Percentiles rank a stretch among this genome's conserved stretches.
phyloP scores from a whole-genome alignment of 2,329 filamentous ascomycete genomes.

The Leptographium radiaticola region DNA sequence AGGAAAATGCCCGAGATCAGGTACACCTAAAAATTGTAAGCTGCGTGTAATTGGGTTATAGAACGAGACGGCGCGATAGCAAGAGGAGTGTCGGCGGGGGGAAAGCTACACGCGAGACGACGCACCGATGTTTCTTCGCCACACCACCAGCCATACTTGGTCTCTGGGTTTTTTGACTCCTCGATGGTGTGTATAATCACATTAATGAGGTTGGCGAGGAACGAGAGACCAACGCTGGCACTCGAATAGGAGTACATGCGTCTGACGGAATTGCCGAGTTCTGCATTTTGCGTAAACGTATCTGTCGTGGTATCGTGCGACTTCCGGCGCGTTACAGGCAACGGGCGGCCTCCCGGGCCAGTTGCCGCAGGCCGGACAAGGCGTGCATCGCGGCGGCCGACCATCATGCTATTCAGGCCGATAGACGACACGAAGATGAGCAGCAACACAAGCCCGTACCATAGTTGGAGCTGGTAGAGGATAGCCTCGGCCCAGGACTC shows the following conservation, averaged over 20 bases:
- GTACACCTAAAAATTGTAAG: slow-evolving; percentile 9
- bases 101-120: background rate
- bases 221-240: slow-evolving; percentile 56
- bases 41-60: too few relatives aligned
- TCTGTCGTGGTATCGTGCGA: slow-evolving; percentile 20
- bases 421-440: slow-evolving; percentile 36
- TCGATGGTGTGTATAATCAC: slow-evolving; percentile 63
- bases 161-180: slow-evolving; percentile 30
- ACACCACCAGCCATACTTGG: slow-evolving; percentile 60
- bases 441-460: slow-evolving; percentile 40
- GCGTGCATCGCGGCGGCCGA: slow-evolving; percentile 35
- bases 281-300: slow-evolving; percentile 12
- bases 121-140: slow-evolving; percentile 38
- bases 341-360: slow-evolving; percentile 80
- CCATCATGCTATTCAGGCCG: slow-evolving; percentile 39
- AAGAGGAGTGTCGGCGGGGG: background rate
- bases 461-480: slow-evolving; percentile 33
- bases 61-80: too few relatives aligned
- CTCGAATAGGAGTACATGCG: slow-evolving; percentile 65
- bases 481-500: slow-evolving; percentile 26
- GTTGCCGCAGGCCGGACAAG: slow-evolving; percentile 35
- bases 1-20: slow-evolving; percentile 10
- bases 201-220: slow-evolving; percentile 60
- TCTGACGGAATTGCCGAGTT: slow-evolving; percentile 55
- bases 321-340: slow-evolving; percentile 54